Conservation (phyloP, 2,329 filamentous ascomycete genomes). For the Aureobasidium leucospermi region DNA sequence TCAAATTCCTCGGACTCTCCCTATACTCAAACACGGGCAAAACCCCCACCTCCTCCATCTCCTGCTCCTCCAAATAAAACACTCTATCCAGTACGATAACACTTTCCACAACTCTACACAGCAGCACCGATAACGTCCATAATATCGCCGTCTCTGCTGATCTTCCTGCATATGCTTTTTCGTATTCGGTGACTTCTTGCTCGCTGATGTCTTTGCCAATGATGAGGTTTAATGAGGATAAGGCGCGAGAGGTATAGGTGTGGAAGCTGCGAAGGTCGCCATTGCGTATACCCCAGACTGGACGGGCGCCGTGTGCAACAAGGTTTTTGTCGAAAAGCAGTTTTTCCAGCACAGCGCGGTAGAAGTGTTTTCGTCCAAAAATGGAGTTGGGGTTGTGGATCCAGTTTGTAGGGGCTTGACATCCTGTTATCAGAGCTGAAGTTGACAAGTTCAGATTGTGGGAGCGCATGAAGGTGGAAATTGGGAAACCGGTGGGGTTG, state of each 20-base stretch:
- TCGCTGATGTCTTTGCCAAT: conserved; percentile 10
- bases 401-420: conserved; percentile 18
- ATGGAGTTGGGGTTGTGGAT: conserved; percentile 15
- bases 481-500: conserved; percentile 14
- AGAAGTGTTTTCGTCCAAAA: conserved; percentile 15
- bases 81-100: conserved; percentile 15
- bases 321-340: conserved; percentile 15
- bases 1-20: conserved; percentile 15
- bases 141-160: conserved; percentile 14
- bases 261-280: conserved; percentile 12
- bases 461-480: conserved; percentile 15
- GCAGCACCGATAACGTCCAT: conserved; percentile 16
- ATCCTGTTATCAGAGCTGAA: conserved; percentile 17
- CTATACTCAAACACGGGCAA: conserved; percentile 14
- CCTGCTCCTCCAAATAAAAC: conserved; percentile 12
- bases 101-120: conserved; percentile 16
- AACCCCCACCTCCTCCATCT: neutral
- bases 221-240: conserved; percentile 4
- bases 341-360: conserved; percentile 16
- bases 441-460: conserved; percentile 14
- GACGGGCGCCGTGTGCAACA: neutral
- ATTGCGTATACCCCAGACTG: conserved; percentile 17
- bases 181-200: conserved; percentile 14
- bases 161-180: conserved; percentile 5
- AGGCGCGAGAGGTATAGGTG: conserved; percentile 10